phyloP scores from a whole-genome alignment of 2,329 filamentous ascomycete species.

The Beauveria rudraprayagi region DNA sequence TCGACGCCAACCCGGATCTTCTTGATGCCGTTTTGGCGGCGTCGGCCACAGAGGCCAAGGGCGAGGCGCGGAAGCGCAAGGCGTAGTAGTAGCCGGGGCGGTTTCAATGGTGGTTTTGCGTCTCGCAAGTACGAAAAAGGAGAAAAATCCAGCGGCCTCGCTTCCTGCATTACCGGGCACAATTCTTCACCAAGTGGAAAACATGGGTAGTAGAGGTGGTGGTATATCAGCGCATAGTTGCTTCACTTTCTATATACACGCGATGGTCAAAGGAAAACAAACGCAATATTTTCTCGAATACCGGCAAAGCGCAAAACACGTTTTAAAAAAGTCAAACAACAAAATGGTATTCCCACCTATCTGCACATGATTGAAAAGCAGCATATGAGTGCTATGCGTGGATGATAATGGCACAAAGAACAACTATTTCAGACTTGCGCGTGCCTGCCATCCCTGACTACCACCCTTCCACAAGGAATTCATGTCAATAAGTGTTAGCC shows the following conservation, averaged over 20 bases:
- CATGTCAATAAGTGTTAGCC: background rate
- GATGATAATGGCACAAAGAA: background rate
- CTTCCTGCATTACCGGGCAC: background rate
- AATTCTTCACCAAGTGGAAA: background rate
- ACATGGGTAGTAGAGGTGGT: background rate
- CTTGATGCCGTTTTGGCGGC: conserved; percentile 39
- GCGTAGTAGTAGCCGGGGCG: conserved; percentile 25
- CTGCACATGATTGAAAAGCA: background rate
- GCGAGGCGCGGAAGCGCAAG: conserved; percentile 40
- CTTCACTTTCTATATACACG: background rate
- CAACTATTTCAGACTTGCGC: background rate
- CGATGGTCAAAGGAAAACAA: background rate
- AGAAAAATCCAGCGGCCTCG: background rate
- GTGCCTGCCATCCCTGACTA: too few relatives aligned
- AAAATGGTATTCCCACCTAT: conserved; percentile 8
- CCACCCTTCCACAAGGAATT: background rate
- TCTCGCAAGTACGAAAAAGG: background rate
- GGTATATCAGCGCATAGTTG: background rate
- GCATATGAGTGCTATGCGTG: background rate
- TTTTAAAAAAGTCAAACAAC: background rate
- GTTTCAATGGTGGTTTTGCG: too few relatives aligned
- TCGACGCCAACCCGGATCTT: conserved; percentile 37
- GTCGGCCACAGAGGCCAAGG: conserved; percentile 24
- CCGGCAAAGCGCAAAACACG: background rate
- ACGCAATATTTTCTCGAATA: background rate